A percentile compares a stretch with the other conserved stretches of the same genome.
Evolutionary conservation across 2,329 filamentous ascomycete genomes (phyloP).

Genomic region (Blastomyces gilchristii): DNA sequence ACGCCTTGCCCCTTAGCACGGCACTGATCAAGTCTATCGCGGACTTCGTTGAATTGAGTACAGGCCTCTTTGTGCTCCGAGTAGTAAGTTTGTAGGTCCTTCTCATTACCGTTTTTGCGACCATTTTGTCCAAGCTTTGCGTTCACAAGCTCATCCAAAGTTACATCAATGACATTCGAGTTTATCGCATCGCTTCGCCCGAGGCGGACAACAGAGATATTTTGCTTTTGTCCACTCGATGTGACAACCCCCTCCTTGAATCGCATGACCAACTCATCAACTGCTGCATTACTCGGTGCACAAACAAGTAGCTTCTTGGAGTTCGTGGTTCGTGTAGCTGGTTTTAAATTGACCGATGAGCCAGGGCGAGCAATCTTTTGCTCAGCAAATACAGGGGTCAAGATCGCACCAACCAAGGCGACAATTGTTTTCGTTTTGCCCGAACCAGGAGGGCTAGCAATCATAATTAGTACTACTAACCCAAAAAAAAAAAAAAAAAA

Average conservation of each 20-base stretch:
- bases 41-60: constrained; percentile 58
- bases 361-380: constrained; percentile 39
- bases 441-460: constrained; percentile 69
- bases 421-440: constrained; percentile 98
- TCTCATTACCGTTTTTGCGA: constrained; percentile 37
- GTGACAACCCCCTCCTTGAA: constrained; percentile 81
- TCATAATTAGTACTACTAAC: constrained; percentile 23
- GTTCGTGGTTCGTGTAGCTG: constrained; percentile 27
- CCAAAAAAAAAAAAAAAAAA: background rate
- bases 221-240: constrained; percentile 57
- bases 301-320: constrained; percentile 88
- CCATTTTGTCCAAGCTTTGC: constrained; percentile 48
- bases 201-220: constrained; percentile 78
- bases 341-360: constrained; percentile 31
- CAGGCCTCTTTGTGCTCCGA: constrained; percentile 51
- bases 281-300: constrained; percentile 95
- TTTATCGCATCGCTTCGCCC: constrained; percentile 92
- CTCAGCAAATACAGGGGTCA: constrained; percentile 50
- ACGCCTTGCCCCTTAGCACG: constrained; percentile 42
- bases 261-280: constrained; percentile 89
- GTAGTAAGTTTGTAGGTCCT: constrained; percentile 58
- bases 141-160: constrained; percentile 82
- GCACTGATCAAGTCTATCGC: constrained; percentile 59
- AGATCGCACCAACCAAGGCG: constrained; percentile 81
- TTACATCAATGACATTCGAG: constrained; percentile 76